Base-by-base conservation (phyloP, 169 alveolate genomes). In the Sarcocystis neurona region DNA sequence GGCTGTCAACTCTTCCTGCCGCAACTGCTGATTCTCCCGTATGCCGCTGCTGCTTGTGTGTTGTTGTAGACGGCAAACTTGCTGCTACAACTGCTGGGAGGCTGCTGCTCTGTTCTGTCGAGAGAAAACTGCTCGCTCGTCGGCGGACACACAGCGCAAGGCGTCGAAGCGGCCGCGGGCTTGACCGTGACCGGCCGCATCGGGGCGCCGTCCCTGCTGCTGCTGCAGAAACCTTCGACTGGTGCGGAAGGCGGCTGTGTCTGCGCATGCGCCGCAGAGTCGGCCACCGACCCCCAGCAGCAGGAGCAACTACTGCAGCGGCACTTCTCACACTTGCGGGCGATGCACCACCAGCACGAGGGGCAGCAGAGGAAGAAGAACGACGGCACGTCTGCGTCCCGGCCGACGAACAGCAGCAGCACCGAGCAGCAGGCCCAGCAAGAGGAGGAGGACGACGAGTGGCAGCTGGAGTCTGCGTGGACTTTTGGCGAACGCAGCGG, bases 71-170 rank as follows among this genome's bases (percentile, higher is more conserved):
- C 48, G 80, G 79, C 75, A 34, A 60, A 87, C 79, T 50, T 56
- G 46, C 75, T 86, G 63, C 78, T 87, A 48, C 87, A 87, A 79
- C 63, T 87, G 58, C n/a, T 87, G 47, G 56, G 84, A 8, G 91
- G 91, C 56, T 68, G 80, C 3, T 75, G 84, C 74, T 46, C 75
- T 20, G 87, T 53, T 4, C 80, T 87, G 41, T 18, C 87, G 15
- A 44, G 75, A 4, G 87, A 74, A 48, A 41, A 68, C 87, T 87
- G 91, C 66, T 78, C 48, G 79, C 79, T 87, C 56, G 80, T 46
- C 27, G 91, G 91, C 4, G 91, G 91, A 39, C 91, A 87, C 41
- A 50, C 91, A 2, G 87, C 91, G 2, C 66, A 53, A 30, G 82
- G 91, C n/a, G 70, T 47, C 4, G 91, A 80, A 2, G 44, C 72